Evolutionary conservation across 2,329 filamentous ascomycete genomes (phyloP), one percentile per base, ranked within the genome.

Genomic region (Aspergillus pseudoterreus): DNA sequence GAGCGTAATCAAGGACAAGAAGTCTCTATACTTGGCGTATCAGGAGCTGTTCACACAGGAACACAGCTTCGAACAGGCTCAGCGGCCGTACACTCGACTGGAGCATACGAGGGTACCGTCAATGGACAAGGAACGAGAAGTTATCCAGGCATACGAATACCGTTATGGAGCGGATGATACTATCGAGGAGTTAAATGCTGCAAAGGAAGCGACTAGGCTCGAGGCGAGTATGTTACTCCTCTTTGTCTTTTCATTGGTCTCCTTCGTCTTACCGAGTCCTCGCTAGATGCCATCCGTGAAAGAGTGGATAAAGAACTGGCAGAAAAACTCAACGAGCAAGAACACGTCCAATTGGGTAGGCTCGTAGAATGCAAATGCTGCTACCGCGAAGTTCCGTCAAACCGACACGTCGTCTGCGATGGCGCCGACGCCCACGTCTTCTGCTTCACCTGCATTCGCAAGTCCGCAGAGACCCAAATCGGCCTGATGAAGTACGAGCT

Each of bases 311-410:
- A 53, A 32, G 60, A 64, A 12, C 57, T 61, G 6, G 57, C 56
- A 2, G 71, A 73, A 50, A 66, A 55, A 6, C 49, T 50, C 30
- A 75, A 69, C 57, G 69, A 63, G 53, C 72, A 63, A 57, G 65
- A 61, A 60, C 64, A 70, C 19, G 71, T 71, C 52, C 70, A 62
- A 1, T 69, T 73, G 4, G 82, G 84, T 1, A 76, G 80, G 15
- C 74, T 86, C 38, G 69, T 76, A 10, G 88, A 92, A 58, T 95
- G 87, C 59, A 79, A 78, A 41, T 90, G 88, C 63, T 95, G 90
- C 68, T 94, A 81, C 62, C 75, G 77, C 6, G 84, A 90, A 4
- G 76, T 78, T 45, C 78, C 87, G 2, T 68, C 83, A 43, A 88
- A 88, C 58, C 79, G 84, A 44, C 83, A 89, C 74, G 78, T 89